Base-by-base conservation (phyloP, 148 eudicot genomes). In the Polygonum aviculare region DNA sequence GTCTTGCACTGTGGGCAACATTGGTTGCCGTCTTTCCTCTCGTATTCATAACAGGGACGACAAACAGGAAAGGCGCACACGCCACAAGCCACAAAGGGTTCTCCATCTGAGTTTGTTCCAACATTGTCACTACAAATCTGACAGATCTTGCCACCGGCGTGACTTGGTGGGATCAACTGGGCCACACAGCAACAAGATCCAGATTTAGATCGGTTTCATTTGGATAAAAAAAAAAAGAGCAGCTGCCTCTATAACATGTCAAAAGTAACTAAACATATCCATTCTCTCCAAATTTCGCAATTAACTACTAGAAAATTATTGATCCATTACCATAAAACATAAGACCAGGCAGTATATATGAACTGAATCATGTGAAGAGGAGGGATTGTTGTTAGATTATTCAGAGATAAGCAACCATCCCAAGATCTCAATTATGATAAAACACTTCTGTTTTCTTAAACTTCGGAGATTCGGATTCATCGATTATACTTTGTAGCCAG, bases 1-100 rank as follows among this genome's bases (percentile, higher is more conserved):
- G 91, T 89, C 82, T 91, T 91, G 91, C 96, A 91, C 71, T 89
- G 90, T 33, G 90, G 93, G 76, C 96, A 91, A 72, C 86, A 84
- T 67, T 87, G 90, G 73, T 85, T 91, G 36, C 96, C 96, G 39
- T 91, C 90, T 72, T 87, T 87, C 77, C 96, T 80, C 83, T 91
- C 93, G 70, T 89, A 91, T 73, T 89, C 96, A 70, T 91, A 91
- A 77, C 96, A 91, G 18, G 89, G 87, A 18, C 93, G 84, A 69
- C 96, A 91, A 38, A 91, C 96, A 10, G 96, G 96, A 60, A 84
- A 91, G 26, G 91, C 83, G 78, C 96, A 91, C 33, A 83, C 82
- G 70, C 85, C 78, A 72, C 96, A 91, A 67, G 96, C 96, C 71
- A 87, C 86, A 81, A 89, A 89, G 2, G 81, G 84, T 26, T 91